Evolutionary conservation across 345 rosid genomes (phyloP), one percentile per base, ranked within the genome.

Genomic region (Rhizophora apiculata): DNA sequence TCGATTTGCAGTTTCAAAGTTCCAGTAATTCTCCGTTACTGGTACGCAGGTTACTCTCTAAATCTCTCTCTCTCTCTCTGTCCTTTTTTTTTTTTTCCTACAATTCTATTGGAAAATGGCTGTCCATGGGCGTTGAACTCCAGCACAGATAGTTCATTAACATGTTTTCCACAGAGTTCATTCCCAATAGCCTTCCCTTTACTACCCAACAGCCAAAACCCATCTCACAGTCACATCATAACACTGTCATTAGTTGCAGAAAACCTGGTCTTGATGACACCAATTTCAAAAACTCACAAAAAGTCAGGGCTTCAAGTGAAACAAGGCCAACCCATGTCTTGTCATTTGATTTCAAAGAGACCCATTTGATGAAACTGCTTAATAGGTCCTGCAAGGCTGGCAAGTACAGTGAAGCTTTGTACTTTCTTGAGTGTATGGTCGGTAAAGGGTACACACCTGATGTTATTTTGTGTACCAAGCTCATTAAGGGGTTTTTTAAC

Each of bases 401-500:
- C 21, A 86, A 86, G 34, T 85, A 77, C 74, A 72, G 63, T 26
- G 97, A 90, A 67, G 74, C 97, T 16, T 86, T 93, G 6, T 87
- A 87, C 48, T 81, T 86, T 68, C 93, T 90, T 53, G 98, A 89
- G 78, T 78, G 73, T 39, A 82, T 90, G 85, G 86, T 86, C 6
- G 79, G 70, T 27, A 86, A 84, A 65, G 90, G 87, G 16, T 83
- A 82, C 71, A 84, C 70, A 24, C 97, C 93, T 13, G 96, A 90
- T 68, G 89, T 86, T 46, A 73, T 90, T 27, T 68, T 80, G 54
- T 93, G 97, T 69, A 93, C 97, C 8, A 87, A 85, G 87, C 92
- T 93, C 74, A 84, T 90, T 13, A 86, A 87, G 77, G 92, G 93
- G 10, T 84, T 93, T 19, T 85, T 87, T 73, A 82, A 71, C 32